phyloP scores from a whole-genome alignment of 2,329 filamentous ascomycete species.

The Scleromitrula shiraiana region DNA sequence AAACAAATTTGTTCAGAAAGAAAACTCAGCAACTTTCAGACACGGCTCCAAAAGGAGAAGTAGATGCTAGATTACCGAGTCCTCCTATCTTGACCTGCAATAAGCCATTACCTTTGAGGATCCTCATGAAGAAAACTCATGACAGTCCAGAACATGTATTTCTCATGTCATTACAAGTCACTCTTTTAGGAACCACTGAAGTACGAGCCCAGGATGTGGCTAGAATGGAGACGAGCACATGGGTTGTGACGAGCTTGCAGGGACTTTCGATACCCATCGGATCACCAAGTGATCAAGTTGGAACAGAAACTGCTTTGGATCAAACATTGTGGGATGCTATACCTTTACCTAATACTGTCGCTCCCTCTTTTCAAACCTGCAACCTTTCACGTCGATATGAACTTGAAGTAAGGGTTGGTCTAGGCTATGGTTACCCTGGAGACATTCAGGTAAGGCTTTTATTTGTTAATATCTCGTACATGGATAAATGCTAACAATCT shows the following conservation, averaged over 20 bases:
- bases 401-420: slow-evolving; percentile 70
- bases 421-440: slow-evolving; percentile 61
- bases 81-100: slow-evolving; percentile 87
- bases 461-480: not conserved
- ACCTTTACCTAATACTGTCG: slow-evolving; percentile 74
- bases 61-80: slow-evolving; percentile 71
- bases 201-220: slow-evolving; percentile 70
- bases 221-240: slow-evolving; percentile 63
- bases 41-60: slow-evolving; percentile 64
- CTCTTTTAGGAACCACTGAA: slow-evolving; percentile 70
- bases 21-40: slow-evolving; percentile 25
- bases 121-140: slow-evolving; percentile 71
- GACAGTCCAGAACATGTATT: slow-evolving; percentile 62
- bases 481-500: slow-evolving; percentile 12
- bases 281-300: slow-evolving; percentile 47
- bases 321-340: slow-evolving; percentile 63
- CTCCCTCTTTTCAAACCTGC: slow-evolving; percentile 81
- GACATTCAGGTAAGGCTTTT: slow-evolving; percentile 27
- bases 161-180: slow-evolving; percentile 71
- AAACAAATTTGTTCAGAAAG: slow-evolving; percentile 25
- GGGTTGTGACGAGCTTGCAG: slow-evolving; percentile 64
- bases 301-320: slow-evolving; percentile 63
- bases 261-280: slow-evolving; percentile 67
- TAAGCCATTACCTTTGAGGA: slow-evolving; percentile 68
- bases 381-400: slow-evolving; percentile 79